Evolutionary conservation across 352 stramenopile species (phyloP), one percentile per base, ranked within the genome.

Genomic region (Globisporangium spiculum): DNA sequence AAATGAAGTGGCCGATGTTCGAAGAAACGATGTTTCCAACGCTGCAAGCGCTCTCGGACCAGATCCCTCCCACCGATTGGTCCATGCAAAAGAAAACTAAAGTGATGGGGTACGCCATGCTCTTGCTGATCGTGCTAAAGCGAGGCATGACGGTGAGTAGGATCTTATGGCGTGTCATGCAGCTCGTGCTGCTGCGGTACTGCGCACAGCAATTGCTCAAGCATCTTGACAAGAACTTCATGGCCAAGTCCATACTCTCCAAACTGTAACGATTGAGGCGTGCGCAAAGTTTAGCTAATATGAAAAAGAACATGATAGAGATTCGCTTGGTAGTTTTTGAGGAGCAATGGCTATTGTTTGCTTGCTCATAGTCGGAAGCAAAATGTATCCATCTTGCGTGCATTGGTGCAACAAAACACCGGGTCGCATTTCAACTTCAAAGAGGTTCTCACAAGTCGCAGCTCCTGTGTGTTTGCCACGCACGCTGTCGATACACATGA

Each of bases 161-260:
- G 27, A 70, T 93, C 7, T 50, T 93, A 27, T 60, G 89, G 12
- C 74, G 80, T 1, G 66, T 84, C 18, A 61, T 87, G 44, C 81
- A 93, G 74, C 59, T 93, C 32, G 66, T 90, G 20, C 69, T 90
- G 60, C 38, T 89, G 61, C 81, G 81, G 20, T 89, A 88, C 62
- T 53, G 89, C 16, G 73, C 78, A 22, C 68, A 87, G 58, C 83
- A 90, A 30, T 57, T 90, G 48, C 65, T 89, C 50, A 52, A 64
- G 53, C 75, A 91, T 36, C 65, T 88, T 44, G 77, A 88, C 36
- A 67, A 71, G 66, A 60, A 57, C 27, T 26, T 54, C 5, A 62
- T 71, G 26, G 59, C 66, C 22, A 71, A 66, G 60, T 63, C 60
- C 14, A 30, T 71, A 32, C 60, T 71, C 7, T 46, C 66, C 34